Percentiles rank a stretch among this genome's conserved stretches.
Conservation (phyloP, 2,329 filamentous ascomycete species). For the Colletotrichum falcatum region DNA sequence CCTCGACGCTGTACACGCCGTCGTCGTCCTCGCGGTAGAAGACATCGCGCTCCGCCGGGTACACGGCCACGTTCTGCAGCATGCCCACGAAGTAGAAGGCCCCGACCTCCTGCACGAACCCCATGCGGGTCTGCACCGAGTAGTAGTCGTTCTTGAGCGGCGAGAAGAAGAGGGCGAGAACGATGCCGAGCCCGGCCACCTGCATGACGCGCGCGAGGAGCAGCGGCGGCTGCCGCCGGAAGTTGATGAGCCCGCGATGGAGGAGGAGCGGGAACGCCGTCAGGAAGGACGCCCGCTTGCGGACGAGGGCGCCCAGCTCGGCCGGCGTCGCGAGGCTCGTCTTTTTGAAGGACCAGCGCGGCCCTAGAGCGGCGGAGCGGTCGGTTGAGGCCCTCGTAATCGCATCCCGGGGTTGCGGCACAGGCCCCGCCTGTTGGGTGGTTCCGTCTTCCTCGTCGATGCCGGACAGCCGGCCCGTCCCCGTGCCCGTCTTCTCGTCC, state of each 20-base stretch:
- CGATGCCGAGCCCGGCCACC: slow-evolving; percentile 71
- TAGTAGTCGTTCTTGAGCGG: slow-evolving; percentile 77
- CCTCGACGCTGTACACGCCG: slow-evolving; percentile 76
- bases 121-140: slow-evolving; percentile 78
- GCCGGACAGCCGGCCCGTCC: slow-evolving; percentile 44
- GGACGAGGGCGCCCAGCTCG: slow-evolving; percentile 76
- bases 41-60: slow-evolving; percentile 78
- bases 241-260: slow-evolving; percentile 75
- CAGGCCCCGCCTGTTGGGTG: background rate
- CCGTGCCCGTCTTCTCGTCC: slow-evolving; percentile 36
- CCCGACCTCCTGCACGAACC: slow-evolving; percentile 78
- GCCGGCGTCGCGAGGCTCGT: slow-evolving; percentile 72
- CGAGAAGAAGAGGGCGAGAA: slow-evolving; percentile 77
- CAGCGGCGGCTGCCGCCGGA: slow-evolving; percentile 73
- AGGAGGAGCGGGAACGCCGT: slow-evolving; percentile 76
- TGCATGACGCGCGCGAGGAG: slow-evolving; percentile 76
- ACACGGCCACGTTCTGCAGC: slow-evolving; percentile 82
- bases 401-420: background rate
- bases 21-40: slow-evolving; percentile 84
- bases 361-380: slow-evolving; percentile 42
- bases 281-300: slow-evolving; percentile 70
- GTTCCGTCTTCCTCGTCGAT: slow-evolving; percentile 47
- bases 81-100: slow-evolving; percentile 82
- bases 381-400: background rate
- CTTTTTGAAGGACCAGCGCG: slow-evolving; percentile 58